Base-by-base conservation (phyloP, 768 basidiomycete genomes). In the Vararia minispora region DNA sequence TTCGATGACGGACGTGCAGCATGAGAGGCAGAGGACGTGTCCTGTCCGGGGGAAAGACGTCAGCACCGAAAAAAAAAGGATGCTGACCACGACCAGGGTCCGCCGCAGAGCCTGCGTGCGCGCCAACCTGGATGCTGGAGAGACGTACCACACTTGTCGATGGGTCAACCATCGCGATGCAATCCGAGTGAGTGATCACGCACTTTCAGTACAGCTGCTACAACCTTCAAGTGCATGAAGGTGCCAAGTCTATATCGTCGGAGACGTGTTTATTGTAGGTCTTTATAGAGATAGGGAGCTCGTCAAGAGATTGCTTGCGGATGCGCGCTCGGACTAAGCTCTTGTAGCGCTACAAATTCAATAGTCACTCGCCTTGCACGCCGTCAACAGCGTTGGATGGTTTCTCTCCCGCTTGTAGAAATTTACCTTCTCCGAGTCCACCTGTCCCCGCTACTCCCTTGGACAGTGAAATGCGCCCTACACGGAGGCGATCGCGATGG, bases 281-380 rank as follows among this genome's bases (percentile, higher is more conserved):
- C n/a, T n/a, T n/a, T n/a, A n/a, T n/a, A n/a, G n/a, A n/a, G n/a
- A n/a, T n/a, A n/a, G n/a, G n/a, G n/a, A n/a, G n/a, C n/a, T n/a
- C n/a, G n/a, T n/a, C 94, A 33, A 97, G 66, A 35, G 97, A 63
- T 61, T 98, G 94, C 55, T 98, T 98, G 41, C 94, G 68, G 5
- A 98, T 88, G 68, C 94, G 71, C 6, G 89, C 91, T 57, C 97
- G 94, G 35, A 97, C 92, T 52, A 90, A 98, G 58, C 97, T 97
- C 61, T 97, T 90, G 48, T 88, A 92, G 56, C 92, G 97, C 94
- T 94, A 98, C 3, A 91, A 89, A 57, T 92, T 91, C 24, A 87
- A 89, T 55, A 94, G 95, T 94, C 92, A 94, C 94, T 97, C n/a
- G 88, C 94, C 49, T 97, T 98, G 61, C 95, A 98, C 1, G 97